phyloP scores from a whole-genome alignment of 345 rosid species.

The Citrus sinensis region DVS_A1.0 CM039164.1:28474001-28474500 shows the following conservation, averaged over 20 bases:
- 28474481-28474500: constrained; percentile 55
- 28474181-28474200: background rate
- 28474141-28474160: too few species aligned
- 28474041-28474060: constrained; percentile 62
- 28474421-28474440: constrained; percentile 48
- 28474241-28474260: constrained; percentile 45
- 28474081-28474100: constrained; percentile 54
- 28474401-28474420: constrained; percentile 28
- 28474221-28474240: constrained; percentile 56
- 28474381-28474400: background rate
- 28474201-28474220: constrained; percentile 38
- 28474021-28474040: constrained; percentile 23
- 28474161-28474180: background rate
- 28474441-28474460: constrained; percentile 57
- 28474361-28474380: background rate
- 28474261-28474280: constrained; percentile 57
- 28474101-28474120: constrained; percentile 27
- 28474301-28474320: background rate
- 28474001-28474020: constrained; percentile 11
- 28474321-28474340: background rate
- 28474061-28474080: constrained; percentile 63
- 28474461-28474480: constrained; percentile 52
- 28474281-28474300: constrained; percentile 25
- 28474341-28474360: background rate
- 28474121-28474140: too few species aligned